Percentiles rank a stretch among this genome's conserved stretches.
phyloP scores from a whole-genome alignment of 2,329 filamentous ascomycete species.

The Emericellopsis atlantica region DNA sequence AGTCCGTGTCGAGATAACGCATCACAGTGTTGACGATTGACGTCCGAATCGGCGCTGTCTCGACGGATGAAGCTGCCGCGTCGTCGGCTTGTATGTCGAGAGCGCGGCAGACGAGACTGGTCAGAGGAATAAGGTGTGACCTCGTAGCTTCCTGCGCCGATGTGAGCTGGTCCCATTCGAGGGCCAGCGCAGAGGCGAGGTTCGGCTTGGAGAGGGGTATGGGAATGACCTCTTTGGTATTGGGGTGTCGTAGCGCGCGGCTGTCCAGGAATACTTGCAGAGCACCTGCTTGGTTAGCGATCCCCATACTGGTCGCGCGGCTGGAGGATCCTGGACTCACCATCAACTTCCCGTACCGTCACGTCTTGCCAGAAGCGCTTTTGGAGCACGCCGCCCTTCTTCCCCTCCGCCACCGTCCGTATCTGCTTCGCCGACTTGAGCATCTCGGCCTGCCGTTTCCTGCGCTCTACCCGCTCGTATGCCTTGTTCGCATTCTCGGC shows the following conservation, averaged over 20 bases:
- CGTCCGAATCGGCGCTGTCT: conserved; percentile 37
- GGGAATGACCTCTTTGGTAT: conserved; percentile 57
- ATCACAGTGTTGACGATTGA: conserved; percentile 58
- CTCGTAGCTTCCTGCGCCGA: conserved; percentile 75
- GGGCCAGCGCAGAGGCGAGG: conserved; percentile 72
- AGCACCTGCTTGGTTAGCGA: conserved; percentile 17
- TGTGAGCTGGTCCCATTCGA: conserved; percentile 85
- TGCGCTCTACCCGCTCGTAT: conserved; percentile 33
- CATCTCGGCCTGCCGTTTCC: conserved; percentile 40
- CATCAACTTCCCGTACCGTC: conserved; percentile 51
- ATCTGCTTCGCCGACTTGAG: conserved; percentile 38
- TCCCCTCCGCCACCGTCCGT: conserved; percentile 20
- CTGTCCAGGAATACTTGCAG: conserved; percentile 61
- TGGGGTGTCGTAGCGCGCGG: conserved; percentile 66
- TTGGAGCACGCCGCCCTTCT: conserved; percentile 34
- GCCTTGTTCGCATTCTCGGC: conserved; percentile 24
- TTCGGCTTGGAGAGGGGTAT: conserved; percentile 66
- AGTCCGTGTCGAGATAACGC: conserved; percentile 85
- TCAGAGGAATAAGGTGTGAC: conserved; percentile 82
- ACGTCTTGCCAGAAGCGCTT: conserved; percentile 89
- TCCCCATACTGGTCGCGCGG: not conserved
- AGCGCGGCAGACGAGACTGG: conserved; percentile 71
- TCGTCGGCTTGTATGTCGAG: conserved; percentile 69
- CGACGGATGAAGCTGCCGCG: conserved; percentile 6
- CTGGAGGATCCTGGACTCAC: conserved; percentile 22